These are phyloP conservation scores for Solanum hybrid DNA, from an alignment of 305 asterid genomes.

Conservation along the genomic window DNA sequence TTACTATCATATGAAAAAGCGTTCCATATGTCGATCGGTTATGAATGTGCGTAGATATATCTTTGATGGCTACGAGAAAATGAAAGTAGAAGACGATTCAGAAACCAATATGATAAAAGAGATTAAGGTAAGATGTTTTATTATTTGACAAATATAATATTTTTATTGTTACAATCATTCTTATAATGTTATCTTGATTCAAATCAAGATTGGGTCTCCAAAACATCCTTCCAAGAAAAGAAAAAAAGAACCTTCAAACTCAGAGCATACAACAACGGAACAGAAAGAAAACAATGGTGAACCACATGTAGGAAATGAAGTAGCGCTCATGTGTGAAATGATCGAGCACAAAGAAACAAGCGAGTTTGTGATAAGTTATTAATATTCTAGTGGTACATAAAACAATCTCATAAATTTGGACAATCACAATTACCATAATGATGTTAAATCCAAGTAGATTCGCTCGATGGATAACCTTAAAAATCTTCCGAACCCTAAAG, in stretches of 20 bases:
- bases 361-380: not conserved
- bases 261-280: not conserved
- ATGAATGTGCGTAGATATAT: not conserved
- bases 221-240: not conserved
- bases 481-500: not conserved
- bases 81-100: not conserved
- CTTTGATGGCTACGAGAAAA: not conserved
- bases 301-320: not conserved
- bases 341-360: not conserved
- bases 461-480: not conserved
- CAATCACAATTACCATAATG: not conserved
- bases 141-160: not conserved
- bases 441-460: not conserved
- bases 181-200: not conserved
- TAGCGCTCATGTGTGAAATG: not conserved
- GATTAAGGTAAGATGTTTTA: not conserved
- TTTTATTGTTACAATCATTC: not conserved
- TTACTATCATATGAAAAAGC: not conserved
- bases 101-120: not conserved
- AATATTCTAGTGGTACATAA: not conserved
- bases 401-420: not conserved
- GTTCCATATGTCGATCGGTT: not conserved
- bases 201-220: not conserved
- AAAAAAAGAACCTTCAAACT: not conserved
- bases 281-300: not conserved